Percentiles rank a stretch among this genome's conserved stretches.
Evolutionary conservation across 2,329 filamentous ascomycete species (phyloP).

Genomic region (Colletotrichum salicis): DNA sequence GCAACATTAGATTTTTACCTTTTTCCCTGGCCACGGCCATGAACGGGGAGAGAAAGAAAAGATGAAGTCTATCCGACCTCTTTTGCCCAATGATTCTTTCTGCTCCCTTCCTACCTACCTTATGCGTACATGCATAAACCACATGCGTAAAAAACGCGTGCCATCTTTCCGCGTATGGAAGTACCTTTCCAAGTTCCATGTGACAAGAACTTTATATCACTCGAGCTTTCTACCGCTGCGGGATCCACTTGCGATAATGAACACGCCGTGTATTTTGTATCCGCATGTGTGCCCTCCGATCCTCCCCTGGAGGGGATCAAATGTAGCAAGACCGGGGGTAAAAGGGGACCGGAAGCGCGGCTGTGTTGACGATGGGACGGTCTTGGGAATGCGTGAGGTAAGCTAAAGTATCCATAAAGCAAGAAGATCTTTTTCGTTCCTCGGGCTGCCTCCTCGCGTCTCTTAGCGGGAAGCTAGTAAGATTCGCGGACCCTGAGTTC

Average conservation of each 20-base stretch:
- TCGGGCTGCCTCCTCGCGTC: background rate
- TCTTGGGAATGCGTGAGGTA: too few relatives aligned
- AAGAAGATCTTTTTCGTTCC: too few relatives aligned
- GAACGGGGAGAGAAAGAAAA: background rate
- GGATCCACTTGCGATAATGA: background rate
- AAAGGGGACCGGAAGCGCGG: constrained; percentile 6
- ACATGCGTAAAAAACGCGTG: too few relatives aligned
- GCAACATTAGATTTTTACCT: background rate
- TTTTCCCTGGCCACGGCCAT: background rate
- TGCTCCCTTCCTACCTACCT: background rate
- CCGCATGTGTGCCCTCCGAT: constrained; percentile 9
- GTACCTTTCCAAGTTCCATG: background rate
- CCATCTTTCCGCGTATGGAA: background rate
- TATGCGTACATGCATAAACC: too few relatives aligned
- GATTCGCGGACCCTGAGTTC: constrained; percentile 4
- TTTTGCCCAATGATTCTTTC: constrained; percentile 16
- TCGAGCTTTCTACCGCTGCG: background rate
- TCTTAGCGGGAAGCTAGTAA: background rate
- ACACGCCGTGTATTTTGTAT: background rate
- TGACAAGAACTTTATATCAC: constrained; percentile 3
- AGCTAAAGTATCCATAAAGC: background rate
- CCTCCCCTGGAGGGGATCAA: background rate
- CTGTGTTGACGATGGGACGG: background rate
- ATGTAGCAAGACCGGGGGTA: background rate
- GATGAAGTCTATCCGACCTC: constrained; percentile 6